Base-by-base conservation (phyloP, 164 flowering plant genomes). In the Umbilicus rupestris region DNA sequence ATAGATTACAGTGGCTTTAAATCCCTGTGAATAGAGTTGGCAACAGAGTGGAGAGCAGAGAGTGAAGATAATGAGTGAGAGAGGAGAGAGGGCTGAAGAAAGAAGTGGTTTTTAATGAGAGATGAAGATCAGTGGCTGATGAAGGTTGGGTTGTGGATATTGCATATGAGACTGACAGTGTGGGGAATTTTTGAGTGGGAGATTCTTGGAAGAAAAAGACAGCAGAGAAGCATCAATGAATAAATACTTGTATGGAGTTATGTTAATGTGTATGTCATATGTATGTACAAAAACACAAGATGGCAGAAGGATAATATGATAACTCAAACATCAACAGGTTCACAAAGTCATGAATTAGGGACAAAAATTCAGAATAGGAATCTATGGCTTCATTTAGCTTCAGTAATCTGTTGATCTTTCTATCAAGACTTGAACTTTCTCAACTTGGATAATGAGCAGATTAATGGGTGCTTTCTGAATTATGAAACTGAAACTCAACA, bases 161-260 rank as follows among this genome's bases (percentile, higher is more conserved):
- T 62, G 85, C 73, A 80, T 79, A 52, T 77, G 83, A 79, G 72
- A 72, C 81, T 73, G 79, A 71, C 76, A 72, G 58, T 74, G 68
- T 66, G 62, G 33, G 45, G 64, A 64, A 49, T 65, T 41, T 63
- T 26, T 39, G 29, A 35, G 46, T 63, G 65, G 65, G 44, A 62
- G 65, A 63, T 63, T 63, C 42, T 35, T 63, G 28, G 30, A 24
- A 20, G 65, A 62, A 62, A 28, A 26, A 28, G 33, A 55, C 60
- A 26, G 6, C 60, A 55, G 19, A 55, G 33, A 26, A 26, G 60
- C 33, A 26, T 55, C 33, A 26, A 28, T 55, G 17, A 28, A 26
- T 26, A 55, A 26, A 28, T 29, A 28, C 19, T 26, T 55, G 35
- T 26, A 3, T 55, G 7, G 17, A 28, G 2, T 41, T 41, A 41